phyloP scores from a whole-genome alignment of 169 alveolate species.

The Plasmodium cynomolgi region DNA sequence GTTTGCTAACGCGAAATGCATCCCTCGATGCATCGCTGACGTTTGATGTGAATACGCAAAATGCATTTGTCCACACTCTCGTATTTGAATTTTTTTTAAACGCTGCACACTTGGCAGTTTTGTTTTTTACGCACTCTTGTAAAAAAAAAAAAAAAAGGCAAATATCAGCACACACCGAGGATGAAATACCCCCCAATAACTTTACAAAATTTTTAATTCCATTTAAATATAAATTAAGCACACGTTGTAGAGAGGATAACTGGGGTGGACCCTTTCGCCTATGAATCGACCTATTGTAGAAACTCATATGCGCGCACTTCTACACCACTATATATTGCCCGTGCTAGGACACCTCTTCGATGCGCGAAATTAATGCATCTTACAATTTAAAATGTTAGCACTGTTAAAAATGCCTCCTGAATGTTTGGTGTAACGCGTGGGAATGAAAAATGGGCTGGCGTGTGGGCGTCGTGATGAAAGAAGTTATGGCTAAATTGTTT shows the following conservation, averaged over 20 bases:
- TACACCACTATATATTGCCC: not conserved
- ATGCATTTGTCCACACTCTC: not conserved
- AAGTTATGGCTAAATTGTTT: not conserved
- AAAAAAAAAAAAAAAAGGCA: not conserved
- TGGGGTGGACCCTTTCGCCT: not conserved
- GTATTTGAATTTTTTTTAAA: constrained; percentile 1
- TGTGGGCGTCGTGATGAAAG: not conserved
- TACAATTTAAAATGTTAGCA: not conserved
- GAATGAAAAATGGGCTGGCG: not conserved
- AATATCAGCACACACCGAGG: not conserved
- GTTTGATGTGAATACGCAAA: not conserved
- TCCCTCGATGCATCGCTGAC: not conserved
- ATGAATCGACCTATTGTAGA: not conserved
- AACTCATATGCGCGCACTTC: not conserved
- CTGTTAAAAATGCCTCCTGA: not conserved
- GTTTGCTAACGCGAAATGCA: not conserved
- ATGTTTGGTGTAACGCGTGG: not conserved
- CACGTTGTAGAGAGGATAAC: not conserved
- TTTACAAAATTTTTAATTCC: not conserved
- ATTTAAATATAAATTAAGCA: not conserved
- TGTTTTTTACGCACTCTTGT: not conserved
- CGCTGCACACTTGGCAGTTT: not conserved
- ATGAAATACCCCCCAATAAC: not conserved
- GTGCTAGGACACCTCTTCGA: not conserved
- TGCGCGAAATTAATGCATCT: not conserved